These are phyloP conservation scores for Cucurbita pepo DNA, from an alignment of 306 rosid genomes.

Conservation along the genomic window DNA sequence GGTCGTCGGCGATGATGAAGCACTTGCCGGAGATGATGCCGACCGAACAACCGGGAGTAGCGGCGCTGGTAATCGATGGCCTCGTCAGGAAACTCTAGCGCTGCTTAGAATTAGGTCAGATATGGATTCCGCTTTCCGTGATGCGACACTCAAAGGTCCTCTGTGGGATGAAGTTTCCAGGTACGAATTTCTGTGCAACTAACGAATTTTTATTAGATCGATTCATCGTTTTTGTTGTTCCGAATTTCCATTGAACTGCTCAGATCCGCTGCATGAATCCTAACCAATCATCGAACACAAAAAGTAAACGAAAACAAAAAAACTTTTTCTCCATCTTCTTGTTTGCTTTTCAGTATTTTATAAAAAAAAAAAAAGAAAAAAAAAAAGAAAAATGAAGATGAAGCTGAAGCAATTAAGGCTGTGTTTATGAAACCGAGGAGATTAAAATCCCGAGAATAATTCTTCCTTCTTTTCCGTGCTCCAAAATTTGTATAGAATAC, in stretches of 20 bases:
- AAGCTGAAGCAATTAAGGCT: neutral
- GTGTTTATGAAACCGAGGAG: neutral
- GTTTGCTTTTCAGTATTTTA: neutral
- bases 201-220: neutral
- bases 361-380: neutral
- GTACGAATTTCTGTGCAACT: neutral
- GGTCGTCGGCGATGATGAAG: neutral
- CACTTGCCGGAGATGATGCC: neutral
- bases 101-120: conserved; percentile 34
- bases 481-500: neutral
- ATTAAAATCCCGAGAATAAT: conserved; percentile 23
- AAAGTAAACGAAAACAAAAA: neutral
- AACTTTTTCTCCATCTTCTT: neutral
- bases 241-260: neutral
- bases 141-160: conserved; percentile 36
- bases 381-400: neutral
- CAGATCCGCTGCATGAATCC: conserved; percentile 24
- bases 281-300: conserved; percentile 4
- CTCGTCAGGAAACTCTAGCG: conserved; percentile 32
- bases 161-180: conserved; percentile 42
- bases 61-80: conserved; percentile 30
- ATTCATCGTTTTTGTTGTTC: neutral
- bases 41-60: conserved; percentile 7
- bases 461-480: neutral
- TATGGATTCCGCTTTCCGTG: conserved; percentile 30